A percentile compares a stretch with the other conserved stretches of the same genome.
Evolutionary conservation across 768 basidiomycete species (phyloP).

Genomic region (Leccinum variicolor): DNA sequence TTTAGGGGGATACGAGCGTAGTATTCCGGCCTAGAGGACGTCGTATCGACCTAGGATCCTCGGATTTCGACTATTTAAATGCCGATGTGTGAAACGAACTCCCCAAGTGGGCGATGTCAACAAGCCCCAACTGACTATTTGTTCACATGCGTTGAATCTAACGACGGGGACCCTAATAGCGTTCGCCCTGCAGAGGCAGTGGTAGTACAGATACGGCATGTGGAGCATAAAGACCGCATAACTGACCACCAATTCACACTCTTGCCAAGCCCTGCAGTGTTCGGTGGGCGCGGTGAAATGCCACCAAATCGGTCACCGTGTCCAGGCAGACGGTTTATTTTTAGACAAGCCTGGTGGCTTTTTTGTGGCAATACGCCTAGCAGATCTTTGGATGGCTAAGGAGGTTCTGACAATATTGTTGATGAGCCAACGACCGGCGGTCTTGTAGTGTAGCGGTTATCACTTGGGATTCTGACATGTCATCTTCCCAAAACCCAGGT

Average conservation of each 20-base stretch:
- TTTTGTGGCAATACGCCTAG: too few species aligned
- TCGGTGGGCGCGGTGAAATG: too few species aligned
- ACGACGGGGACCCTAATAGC: not conserved
- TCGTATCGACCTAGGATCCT: not conserved
- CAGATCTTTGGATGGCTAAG: too few species aligned
- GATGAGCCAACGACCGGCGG: not conserved
- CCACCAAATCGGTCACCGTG: too few species aligned
- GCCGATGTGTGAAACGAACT: not conserved
- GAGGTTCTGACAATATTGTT: too few species aligned
- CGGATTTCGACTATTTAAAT: not conserved
- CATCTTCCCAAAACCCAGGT: constrained; percentile 26
- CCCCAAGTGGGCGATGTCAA: not conserved
- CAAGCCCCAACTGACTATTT: not conserved
- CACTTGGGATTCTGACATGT: constrained; percentile 26
- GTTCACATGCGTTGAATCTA: not conserved
- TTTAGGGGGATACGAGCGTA: not conserved
- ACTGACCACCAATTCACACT: not conserved
- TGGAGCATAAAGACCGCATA: not conserved
- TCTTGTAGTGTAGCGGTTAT: constrained; percentile 30
- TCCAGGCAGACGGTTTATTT: too few species aligned
- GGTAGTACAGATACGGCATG: not conserved
- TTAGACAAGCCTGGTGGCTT: too few species aligned
- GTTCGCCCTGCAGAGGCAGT: not conserved
- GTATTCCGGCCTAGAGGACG: not conserved
- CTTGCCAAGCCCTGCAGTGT: not conserved